A percentile compares a stretch with the other conserved stretches of the same genome.
These are phyloP conservation scores for Streptanthus diversifolius DNA, from an alignment of 345 rosid genomes.

Conservation along the genomic window DNA sequence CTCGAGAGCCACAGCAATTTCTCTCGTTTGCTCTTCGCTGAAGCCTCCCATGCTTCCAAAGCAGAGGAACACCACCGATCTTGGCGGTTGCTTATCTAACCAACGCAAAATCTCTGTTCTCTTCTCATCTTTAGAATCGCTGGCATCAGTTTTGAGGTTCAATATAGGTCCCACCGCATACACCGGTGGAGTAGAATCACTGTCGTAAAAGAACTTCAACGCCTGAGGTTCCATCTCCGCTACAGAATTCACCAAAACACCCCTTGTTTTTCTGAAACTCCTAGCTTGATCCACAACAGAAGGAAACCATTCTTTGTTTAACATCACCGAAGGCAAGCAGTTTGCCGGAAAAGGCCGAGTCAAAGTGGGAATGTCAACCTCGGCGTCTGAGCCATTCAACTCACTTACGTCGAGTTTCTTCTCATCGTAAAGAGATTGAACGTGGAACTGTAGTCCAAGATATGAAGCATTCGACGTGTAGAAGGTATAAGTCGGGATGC, in stretches of 20 bases:
- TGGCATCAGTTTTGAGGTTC: slow-evolving; percentile 10
- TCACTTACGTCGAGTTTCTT: slow-evolving; percentile 3
- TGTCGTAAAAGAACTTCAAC: slow-evolving; percentile 4
- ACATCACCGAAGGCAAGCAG: slow-evolving; percentile 15
- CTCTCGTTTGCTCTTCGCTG: slow-evolving; percentile 37
- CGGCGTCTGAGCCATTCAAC: slow-evolving; percentile 24
- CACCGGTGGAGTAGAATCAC: slow-evolving; percentile 15
- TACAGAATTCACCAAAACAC: slow-evolving; percentile 46
- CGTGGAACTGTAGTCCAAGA: slow-evolving; percentile 29
- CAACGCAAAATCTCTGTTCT: slow-evolving; percentile 36
- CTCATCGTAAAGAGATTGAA: slow-evolving; percentile 23
- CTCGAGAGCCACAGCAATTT: slow-evolving; percentile 46
- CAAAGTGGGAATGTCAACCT: slow-evolving; percentile 33
- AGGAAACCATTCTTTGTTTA: not conserved
- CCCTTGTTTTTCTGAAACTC: slow-evolving; percentile 28
- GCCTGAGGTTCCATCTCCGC: slow-evolving; percentile 41
- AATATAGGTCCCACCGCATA: slow-evolving; percentile 51
- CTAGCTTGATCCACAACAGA: not conserved
- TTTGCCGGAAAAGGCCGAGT: slow-evolving; percentile 33
- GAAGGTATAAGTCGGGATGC: slow-evolving; percentile 41
- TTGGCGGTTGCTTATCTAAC: slow-evolving; percentile 45
- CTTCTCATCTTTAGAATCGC: not conserved
- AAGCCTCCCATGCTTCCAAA: slow-evolving; percentile 65
- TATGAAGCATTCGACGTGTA: slow-evolving; percentile 37
- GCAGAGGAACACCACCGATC: slow-evolving; percentile 57